A percentile compares a stretch with the other conserved stretches of the same genome.
Evolutionary conservation across 2,329 filamentous ascomycete genomes (phyloP).

Genomic region (Chaetomium sp.): DNA sequence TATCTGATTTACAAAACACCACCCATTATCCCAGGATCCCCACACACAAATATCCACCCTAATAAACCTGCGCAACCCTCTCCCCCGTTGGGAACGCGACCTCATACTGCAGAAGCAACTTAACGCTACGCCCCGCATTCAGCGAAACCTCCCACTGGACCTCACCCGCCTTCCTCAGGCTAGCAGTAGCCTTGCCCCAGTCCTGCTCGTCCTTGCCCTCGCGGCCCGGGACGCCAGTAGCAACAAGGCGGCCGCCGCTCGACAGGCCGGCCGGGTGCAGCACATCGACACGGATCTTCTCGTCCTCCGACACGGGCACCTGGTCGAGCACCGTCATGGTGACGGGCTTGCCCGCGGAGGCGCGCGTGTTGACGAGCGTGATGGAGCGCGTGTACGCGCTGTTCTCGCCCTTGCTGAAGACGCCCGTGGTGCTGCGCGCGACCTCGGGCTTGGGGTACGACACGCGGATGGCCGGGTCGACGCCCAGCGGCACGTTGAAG

Average conservation of each 20-base stretch:
- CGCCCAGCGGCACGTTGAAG: conserved; percentile 59
- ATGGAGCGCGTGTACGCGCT: conserved; percentile 53
- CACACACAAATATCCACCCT: not conserved
- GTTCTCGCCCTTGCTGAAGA: conserved; percentile 57
- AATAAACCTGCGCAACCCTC: conserved; percentile 35
- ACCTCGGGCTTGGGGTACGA: conserved; percentile 59
- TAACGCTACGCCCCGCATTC: conserved; percentile 59
- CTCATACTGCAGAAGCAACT: conserved; percentile 63
- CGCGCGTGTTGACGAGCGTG: conserved; percentile 54
- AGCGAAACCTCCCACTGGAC: conserved; percentile 61
- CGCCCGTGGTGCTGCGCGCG: conserved; percentile 51
- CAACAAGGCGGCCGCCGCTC: conserved; percentile 39
- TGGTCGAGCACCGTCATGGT: conserved; percentile 60
- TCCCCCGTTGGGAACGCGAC: conserved; percentile 58
- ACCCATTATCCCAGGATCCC: not conserved
- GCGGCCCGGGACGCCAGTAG: conserved; percentile 28
- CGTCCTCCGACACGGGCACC: conserved; percentile 63
- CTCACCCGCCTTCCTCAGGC: conserved; percentile 59
- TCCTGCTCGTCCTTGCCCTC: conserved; percentile 41
- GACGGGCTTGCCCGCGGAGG: conserved; percentile 43
- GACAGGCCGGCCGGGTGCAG: conserved; percentile 51
- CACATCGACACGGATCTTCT: conserved; percentile 56
- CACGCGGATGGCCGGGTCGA: conserved; percentile 60
- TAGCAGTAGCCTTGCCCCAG: conserved; percentile 59
- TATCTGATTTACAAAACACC: not conserved